Evolutionary conservation across 1,284 basidiomycete species (phyloP), one percentile per base, ranked within the genome.

Genomic region (Microbotryum scabiosae): DNA sequence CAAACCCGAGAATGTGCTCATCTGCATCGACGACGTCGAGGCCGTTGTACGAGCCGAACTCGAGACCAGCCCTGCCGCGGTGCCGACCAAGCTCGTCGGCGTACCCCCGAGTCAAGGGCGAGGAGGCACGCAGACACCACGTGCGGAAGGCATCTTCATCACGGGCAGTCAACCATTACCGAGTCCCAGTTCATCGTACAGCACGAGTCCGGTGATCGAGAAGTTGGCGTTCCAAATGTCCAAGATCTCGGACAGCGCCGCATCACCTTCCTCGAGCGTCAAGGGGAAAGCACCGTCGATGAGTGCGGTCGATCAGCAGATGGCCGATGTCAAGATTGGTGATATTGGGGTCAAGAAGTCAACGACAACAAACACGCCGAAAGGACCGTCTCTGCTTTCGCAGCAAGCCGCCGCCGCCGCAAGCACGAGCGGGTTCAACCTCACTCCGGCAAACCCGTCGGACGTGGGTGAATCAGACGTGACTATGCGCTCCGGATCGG

Each of bases 1-100:
- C 68, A 98, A 98, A 77, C 94, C 94, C 0, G 94, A 98, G 75
- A 98, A 98, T 76, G 92, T 98, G 41, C 82, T 98, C 58, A 93
- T 98, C 69, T 88, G 85, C 76, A 97, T 98, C 72, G 94, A 97
- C 71, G 90, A 97, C 73, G 94, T 98, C 69, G 94, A 98, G 74
- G 81, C 85, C 4, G 91, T 97, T 72, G 93, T 98, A 51, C 83
- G 87, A 68, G 80, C 88, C 18, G 93, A 97, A 75, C 79, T 93
- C 62, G 84, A 85, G 16, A 77, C 80, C 28, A 80, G 73, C 43
- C 69, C 72, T 20, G 80, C 79, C 4, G 81, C 81, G 3, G 81
- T 84, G n/a, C 86, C 81, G 18, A 82, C 81, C 20, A 88, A 88
- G 68, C 81, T 98, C 51, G 87, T 97, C 62, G 94, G 94, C 59